Conservation (phyloP, 768 basidiomycete genomes). For the Boletus vermiculosoides region DNA sequence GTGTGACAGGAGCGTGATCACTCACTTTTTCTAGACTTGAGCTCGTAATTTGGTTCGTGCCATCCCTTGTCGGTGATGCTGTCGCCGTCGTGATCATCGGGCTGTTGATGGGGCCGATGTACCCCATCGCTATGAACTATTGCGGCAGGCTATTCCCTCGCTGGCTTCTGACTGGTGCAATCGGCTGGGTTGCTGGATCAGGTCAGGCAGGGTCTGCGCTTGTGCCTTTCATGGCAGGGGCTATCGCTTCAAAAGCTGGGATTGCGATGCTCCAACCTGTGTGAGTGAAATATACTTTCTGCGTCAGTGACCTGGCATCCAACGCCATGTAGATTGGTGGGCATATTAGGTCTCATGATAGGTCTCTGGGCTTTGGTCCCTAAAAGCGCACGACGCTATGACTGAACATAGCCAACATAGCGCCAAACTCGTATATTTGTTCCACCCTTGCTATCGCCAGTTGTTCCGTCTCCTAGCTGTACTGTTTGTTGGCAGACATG, state of each 20-base stretch:
- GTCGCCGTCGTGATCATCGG: constrained; percentile 65
- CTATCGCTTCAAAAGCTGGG: constrained; percentile 40
- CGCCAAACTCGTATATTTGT: background rate
- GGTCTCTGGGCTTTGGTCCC: constrained; percentile 41
- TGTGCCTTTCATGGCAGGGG: constrained; percentile 52
- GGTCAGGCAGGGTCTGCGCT: constrained; percentile 51
- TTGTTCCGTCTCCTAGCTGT: background rate
- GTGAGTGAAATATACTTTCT: constrained; percentile 32
- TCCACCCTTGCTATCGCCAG: background rate
- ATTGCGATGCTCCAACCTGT: constrained; percentile 48
- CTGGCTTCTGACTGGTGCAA: constrained; percentile 35
- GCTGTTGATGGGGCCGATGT: constrained; percentile 72
- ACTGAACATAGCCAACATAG: background rate
- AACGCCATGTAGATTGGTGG: constrained; percentile 21
- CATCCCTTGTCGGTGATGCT: constrained; percentile 61
- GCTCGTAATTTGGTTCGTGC: constrained; percentile 66
- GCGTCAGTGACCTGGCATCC: background rate
- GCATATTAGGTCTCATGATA: constrained; percentile 41
- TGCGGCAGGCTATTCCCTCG: constrained; percentile 35
- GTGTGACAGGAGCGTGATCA: background rate
- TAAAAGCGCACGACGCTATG: constrained; percentile 12
- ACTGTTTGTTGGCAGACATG: background rate
- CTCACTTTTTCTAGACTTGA: constrained; percentile 45
- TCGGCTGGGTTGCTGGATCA: constrained; percentile 54
- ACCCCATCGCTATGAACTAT: constrained; percentile 50